Conservation (phyloP, 2,329 filamentous ascomycete species). For the Raffaelea albimanens region DNA sequence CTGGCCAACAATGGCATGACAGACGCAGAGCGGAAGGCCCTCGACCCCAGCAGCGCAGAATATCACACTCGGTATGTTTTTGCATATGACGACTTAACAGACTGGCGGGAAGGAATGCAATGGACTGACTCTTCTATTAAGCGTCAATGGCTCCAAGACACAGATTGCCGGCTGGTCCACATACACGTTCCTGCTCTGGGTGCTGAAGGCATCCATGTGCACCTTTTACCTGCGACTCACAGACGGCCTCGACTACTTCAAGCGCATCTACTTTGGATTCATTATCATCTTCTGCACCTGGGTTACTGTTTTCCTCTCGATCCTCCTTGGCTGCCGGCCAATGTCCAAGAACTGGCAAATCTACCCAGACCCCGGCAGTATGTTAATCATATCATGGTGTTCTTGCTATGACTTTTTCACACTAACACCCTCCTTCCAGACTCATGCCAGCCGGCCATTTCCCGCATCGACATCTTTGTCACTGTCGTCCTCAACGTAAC, state of each 20-base stretch:
- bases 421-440: slow-evolving; percentile 4
- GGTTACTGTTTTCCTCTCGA: slow-evolving; percentile 21
- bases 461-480: slow-evolving; percentile 26
- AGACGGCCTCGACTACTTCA: slow-evolving; percentile 18
- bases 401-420: too few relatives aligned
- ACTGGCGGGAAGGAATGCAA: too few relatives aligned
- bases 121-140: too few relatives aligned
- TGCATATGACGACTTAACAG: too few relatives aligned
- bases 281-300: slow-evolving; percentile 22
- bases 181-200: slow-evolving; percentile 18
- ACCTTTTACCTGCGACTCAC: slow-evolving; percentile 22
- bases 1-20: slow-evolving; percentile 25
- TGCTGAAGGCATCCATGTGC: slow-evolving; percentile 19
- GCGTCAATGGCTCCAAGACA: slow-evolving; percentile 25
- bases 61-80: slow-evolving; percentile 17
- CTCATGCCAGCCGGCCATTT: slow-evolving; percentile 28
- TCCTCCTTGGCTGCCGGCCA: slow-evolving; percentile 25
- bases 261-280: slow-evolving; percentile 24
- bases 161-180: slow-evolving; percentile 21
- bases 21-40: slow-evolving; percentile 16
- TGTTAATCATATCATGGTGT: slow-evolving; percentile 5
- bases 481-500: slow-evolving; percentile 27
- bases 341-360: slow-evolving; percentile 32
- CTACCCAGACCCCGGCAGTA: slow-evolving; percentile 30
- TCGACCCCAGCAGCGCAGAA: slow-evolving; percentile 19